phyloP scores from a whole-genome alignment of 2,329 filamentous ascomycete genomes.

The Fusarium proliferatum region DNA sequence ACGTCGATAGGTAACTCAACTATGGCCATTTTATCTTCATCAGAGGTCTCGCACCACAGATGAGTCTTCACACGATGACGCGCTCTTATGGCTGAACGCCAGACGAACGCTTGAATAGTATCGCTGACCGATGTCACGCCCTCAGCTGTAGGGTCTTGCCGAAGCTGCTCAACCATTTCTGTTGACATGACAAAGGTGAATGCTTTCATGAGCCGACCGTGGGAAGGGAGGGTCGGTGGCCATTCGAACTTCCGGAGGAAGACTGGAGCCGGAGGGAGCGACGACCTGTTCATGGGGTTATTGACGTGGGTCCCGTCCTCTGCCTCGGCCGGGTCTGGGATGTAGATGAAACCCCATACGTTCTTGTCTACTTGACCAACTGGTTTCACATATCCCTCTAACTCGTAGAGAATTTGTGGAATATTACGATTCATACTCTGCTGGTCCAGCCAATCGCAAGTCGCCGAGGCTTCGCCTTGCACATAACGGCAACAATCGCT shows the following conservation, averaged over 20 bases:
- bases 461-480: not conserved
- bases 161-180: not conserved
- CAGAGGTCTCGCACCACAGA: not conserved
- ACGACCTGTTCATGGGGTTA: accelerated
- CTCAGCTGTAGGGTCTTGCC: not conserved
- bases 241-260: not conserved
- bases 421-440: not conserved
- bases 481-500: not conserved
- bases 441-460: not conserved
- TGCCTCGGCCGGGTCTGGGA: not conserved
- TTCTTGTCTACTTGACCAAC: not conserved
- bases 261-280: not conserved
- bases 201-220: not conserved
- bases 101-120: not conserved
- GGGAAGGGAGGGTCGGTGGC: not conserved
- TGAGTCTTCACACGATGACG: not conserved
- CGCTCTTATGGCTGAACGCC: not conserved
- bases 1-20: too few species aligned
- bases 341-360: not conserved
- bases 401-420: not conserved
- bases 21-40: too few species aligned
- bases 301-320: not conserved
- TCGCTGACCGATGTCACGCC: not conserved
- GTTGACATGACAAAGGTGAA: not conserved
- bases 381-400: accelerated